A percentile compares a stretch with the other conserved stretches of the same genome.
phyloP scores from a whole-genome alignment of 1,284 basidiomycete genomes.

The Exobasidium cylindrosporum region DNA sequence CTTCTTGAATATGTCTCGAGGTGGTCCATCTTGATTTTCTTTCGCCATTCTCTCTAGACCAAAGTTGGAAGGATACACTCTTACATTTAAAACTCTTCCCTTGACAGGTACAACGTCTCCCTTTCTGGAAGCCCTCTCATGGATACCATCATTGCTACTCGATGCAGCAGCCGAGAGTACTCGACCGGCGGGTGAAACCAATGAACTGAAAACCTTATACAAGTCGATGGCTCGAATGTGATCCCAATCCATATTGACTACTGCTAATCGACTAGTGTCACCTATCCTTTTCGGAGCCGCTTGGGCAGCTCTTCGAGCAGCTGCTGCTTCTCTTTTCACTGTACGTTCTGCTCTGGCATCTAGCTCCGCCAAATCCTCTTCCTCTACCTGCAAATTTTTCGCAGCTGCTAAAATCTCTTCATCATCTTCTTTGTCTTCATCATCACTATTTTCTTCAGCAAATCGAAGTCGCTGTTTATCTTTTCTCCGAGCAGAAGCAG shows the following conservation, averaged over 20 bases:
- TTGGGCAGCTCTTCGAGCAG: slow-evolving; percentile 30
- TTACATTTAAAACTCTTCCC: slow-evolving; percentile 49
- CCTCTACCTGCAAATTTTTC: slow-evolving; percentile 27
- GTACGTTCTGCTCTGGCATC: slow-evolving; percentile 67
- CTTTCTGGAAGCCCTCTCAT: slow-evolving; percentile 6
- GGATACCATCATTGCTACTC: neutral
- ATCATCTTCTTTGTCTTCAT: slow-evolving; percentile 35
- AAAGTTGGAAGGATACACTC: slow-evolving; percentile 89
- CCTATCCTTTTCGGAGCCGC: slow-evolving; percentile 19
- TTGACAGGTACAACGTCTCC: slow-evolving; percentile 21
- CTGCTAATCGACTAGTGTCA: slow-evolving; percentile 66
- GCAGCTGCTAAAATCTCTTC: slow-evolving; percentile 73
- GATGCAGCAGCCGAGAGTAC: slow-evolving; percentile 20
- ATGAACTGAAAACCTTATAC: slow-evolving; percentile 87
- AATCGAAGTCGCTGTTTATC: slow-evolving; percentile 22
- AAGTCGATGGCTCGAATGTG: slow-evolving; percentile 85
- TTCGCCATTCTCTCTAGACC: slow-evolving; percentile 81
- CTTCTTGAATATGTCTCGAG: slow-evolving; percentile 70
- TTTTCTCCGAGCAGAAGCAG: slow-evolving; percentile 27
- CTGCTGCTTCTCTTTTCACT: slow-evolving; percentile 45
- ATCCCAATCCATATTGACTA: slow-evolving; percentile 98
- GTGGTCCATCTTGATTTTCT: slow-evolving; percentile 88
- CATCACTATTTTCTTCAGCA: slow-evolving; percentile 13
- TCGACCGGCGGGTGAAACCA: slow-evolving; percentile 61
- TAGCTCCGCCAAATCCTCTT: slow-evolving; percentile 64